These are phyloP conservation scores for Coleophoma crateriformis DNA, from an alignment of 2,329 filamentous ascomycete species.

Conservation along the genomic window DNA sequence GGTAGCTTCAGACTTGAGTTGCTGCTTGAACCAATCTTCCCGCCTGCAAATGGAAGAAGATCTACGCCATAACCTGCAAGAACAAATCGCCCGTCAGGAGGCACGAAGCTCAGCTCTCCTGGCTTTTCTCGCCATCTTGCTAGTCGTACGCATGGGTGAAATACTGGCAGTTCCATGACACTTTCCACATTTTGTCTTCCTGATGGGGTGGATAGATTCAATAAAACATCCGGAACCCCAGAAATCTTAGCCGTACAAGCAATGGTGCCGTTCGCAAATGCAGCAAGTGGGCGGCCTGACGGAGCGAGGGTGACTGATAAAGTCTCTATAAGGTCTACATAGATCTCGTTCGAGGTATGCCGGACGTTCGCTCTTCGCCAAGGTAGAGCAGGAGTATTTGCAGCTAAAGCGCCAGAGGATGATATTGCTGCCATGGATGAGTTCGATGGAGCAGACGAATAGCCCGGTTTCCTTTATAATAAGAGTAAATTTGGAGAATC, in stretches of 20 bases:
- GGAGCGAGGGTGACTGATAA: constrained; percentile 84
- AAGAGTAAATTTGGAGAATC: neutral
- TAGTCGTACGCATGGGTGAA: constrained; percentile 90
- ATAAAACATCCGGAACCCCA: constrained; percentile 82
- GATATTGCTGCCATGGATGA: constrained; percentile 26
- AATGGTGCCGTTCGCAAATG: constrained; percentile 86
- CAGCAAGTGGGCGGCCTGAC: constrained; percentile 79
- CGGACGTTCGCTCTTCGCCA: constrained; percentile 91
- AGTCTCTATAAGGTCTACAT: constrained; percentile 91
- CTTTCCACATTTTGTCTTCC: constrained; percentile 71
- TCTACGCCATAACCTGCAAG: constrained; percentile 94
- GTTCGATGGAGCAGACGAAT: constrained; percentile 17
- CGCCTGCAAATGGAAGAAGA: constrained; percentile 65
- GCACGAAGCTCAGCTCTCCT: constrained; percentile 91
- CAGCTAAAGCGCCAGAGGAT: constrained; percentile 24
- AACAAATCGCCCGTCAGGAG: constrained; percentile 90
- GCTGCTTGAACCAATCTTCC: constrained; percentile 47
- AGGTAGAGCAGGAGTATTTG: constrained; percentile 57
- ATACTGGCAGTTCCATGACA: constrained; percentile 83
- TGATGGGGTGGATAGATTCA: constrained; percentile 74
- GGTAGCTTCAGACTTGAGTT: constrained; percentile 69
- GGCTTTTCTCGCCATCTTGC: constrained; percentile 85
- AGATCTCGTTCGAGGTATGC: constrained; percentile 95
- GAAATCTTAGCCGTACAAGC: constrained; percentile 95
- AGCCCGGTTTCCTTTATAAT: constrained; percentile 22